phyloP scores from a whole-genome alignment of 805 yeast genomes.

The Starmerella davenportii region DNA sequence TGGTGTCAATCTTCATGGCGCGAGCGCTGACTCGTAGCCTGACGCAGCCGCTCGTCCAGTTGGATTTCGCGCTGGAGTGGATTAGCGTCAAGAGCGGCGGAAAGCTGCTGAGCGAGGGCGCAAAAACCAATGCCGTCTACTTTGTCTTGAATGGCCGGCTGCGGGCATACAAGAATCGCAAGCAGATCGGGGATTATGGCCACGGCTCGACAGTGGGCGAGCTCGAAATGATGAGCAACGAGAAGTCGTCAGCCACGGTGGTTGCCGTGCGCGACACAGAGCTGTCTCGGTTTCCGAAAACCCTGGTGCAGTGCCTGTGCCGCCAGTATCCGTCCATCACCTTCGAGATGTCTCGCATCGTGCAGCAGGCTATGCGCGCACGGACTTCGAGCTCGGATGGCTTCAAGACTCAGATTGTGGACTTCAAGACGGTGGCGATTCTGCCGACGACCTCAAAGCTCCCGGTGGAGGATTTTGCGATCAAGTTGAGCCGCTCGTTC shows the following conservation, averaged over 20 bases:
- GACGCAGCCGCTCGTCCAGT: constrained; percentile 46
- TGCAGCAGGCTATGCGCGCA: constrained; percentile 32
- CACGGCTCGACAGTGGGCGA: constrained; percentile 93
- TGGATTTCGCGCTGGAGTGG: constrained; percentile 93
- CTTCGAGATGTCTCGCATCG: constrained; percentile 73
- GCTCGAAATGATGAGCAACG: constrained; percentile 67
- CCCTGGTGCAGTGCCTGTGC: constrained; percentile 70
- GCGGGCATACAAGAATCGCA: constrained; percentile 10
- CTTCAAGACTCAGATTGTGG: constrained; percentile 19
- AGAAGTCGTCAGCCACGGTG: constrained; percentile 52
- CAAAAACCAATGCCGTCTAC: constrained; percentile 57
- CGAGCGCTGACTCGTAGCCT: constrained; percentile 48
- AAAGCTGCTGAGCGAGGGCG: constrained; percentile 61
- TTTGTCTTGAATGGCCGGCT: constrained; percentile 14
- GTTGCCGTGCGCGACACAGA: constrained; percentile 81
- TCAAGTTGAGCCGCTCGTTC: constrained; percentile 50
- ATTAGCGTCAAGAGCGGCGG: constrained; percentile 78
- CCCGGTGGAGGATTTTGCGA: constrained; percentile 79
- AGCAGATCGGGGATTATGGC: constrained; percentile 57
- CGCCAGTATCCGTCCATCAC: constrained; percentile 74
- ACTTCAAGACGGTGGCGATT: constrained; percentile 68
- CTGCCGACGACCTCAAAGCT: constrained; percentile 62
- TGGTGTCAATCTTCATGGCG: constrained; percentile 62
- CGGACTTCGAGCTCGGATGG: constrained; percentile 3
- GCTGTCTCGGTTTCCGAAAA: constrained; percentile 79